Evolutionary conservation across 352 stramenopile species (phyloP), one percentile per base, ranked within the genome.

Genomic region (Phytophthora idaei): DNA sequence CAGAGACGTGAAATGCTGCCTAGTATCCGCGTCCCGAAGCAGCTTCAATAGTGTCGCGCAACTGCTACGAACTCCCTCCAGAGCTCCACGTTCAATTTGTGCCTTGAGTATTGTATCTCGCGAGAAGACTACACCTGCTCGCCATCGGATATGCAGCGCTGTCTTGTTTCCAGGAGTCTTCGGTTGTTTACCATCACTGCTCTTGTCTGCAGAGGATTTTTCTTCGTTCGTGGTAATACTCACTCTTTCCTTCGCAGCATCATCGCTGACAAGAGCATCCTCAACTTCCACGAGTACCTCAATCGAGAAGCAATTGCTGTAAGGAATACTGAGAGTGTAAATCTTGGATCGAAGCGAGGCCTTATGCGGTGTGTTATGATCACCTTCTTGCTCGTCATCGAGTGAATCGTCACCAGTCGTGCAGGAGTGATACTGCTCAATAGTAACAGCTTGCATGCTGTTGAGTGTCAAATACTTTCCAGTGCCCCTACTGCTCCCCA

Each of bases 231-330:
- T 36, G 2, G 8, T 54, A 37, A 32, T 21, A 21, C 17, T 21
- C 17, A 21, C 17, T 21, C 17, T 21, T 21, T 21, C 17, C 17
- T 21, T 21, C 17, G 17, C 39, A 48, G 27, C 57, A 32, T 61
- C 46, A 4, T 53, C 39, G 51, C 6, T 52, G 11, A 31, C 51
- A 5, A 42, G 15, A 7, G 71, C 52, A 44, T 87, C 72, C 32
- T 84, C 64, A 7, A 81, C 61, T 47, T 90, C 80, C 27, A 89
- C 68, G 15, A 87, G 53, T 5, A 76, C 77, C 61, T 90, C 82
- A 34, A 89, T 72, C 2, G 82, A 90, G 36, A 88, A 87, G 42
- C 76, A 83, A 55, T 90, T 89, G 69, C 78, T 89, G 48, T 79
- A 82, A 0, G 80, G 82, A 27, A 88, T 81, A 45, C 80, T 86